Evolutionary conservation across 495 filamentous ascomycete genomes (phyloP).

Genomic region (Neurospora sp.): DNA sequence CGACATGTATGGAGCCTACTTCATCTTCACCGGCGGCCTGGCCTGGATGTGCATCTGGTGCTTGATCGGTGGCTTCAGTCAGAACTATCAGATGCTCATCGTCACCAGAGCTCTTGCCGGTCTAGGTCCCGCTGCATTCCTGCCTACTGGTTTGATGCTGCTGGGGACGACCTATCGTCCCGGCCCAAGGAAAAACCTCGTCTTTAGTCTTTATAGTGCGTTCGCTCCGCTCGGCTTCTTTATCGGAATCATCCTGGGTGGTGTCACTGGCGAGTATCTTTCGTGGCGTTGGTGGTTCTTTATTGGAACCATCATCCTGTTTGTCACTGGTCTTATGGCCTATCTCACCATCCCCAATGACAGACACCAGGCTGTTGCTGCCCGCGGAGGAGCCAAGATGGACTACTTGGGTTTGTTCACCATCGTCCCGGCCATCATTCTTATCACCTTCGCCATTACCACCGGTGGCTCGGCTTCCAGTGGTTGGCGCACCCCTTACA

Average conservation of each 20-base stretch:
- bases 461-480: slow-evolving; percentile 59
- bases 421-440: slow-evolving; percentile 54
- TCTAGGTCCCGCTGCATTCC: slow-evolving; percentile 64
- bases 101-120: slow-evolving; percentile 71
- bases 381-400: slow-evolving; percentile 28
- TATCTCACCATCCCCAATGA: slow-evolving; percentile 60
- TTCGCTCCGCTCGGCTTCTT: slow-evolving; percentile 75
- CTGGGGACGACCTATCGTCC: slow-evolving; percentile 74
- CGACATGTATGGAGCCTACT: slow-evolving; percentile 69
- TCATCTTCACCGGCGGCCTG: slow-evolving; percentile 56
- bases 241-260: slow-evolving; percentile 70
- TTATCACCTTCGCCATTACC: slow-evolving; percentile 72
- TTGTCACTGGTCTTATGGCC: slow-evolving; percentile 39
- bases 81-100: slow-evolving; percentile 61
- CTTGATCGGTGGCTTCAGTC: slow-evolving; percentile 61
- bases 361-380: slow-evolving; percentile 31
- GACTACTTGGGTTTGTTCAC: slow-evolving; percentile 51
- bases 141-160: slow-evolving; percentile 70
- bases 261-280: slow-evolving; percentile 52
- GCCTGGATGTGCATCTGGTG: slow-evolving; percentile 67
- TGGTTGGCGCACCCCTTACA: slow-evolving; percentile 66
- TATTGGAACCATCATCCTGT: slow-evolving; percentile 48
- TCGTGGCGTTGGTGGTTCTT: slow-evolving; percentile 76
- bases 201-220: slow-evolving; percentile 74
- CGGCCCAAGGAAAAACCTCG: slow-evolving; percentile 74